A percentile compares a stretch with the other conserved stretches of the same genome.
Conservation (phyloP, 805 yeast species). For the Starmerella scarabaei region DNA sequence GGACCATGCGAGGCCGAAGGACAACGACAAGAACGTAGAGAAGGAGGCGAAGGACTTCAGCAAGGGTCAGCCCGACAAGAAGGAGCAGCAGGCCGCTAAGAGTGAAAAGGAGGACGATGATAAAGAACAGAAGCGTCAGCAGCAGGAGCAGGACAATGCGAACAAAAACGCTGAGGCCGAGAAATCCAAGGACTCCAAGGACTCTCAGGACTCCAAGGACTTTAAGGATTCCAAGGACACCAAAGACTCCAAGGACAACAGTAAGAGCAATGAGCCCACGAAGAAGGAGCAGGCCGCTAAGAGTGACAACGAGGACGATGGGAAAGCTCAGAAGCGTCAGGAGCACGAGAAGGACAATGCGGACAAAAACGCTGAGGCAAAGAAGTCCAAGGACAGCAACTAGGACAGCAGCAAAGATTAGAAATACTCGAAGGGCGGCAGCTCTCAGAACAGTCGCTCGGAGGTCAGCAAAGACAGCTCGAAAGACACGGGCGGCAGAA, state of each 20-base stretch:
- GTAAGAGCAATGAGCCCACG: neutral
- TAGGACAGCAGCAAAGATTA: no score
- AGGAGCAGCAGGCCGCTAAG: neutral
- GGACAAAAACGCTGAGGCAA: neutral
- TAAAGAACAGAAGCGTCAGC: neutral
- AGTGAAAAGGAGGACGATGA: neutral
- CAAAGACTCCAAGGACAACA: no score
- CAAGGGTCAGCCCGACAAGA: neutral
- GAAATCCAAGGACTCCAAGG: no score
- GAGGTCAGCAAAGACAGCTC: no score
- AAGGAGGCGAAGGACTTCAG: neutral
- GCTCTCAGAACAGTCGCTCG: no score
- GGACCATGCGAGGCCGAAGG: neutral
- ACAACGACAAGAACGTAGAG: neutral
- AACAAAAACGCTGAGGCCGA: neutral
- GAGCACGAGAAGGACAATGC: neutral
- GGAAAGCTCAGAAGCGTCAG: no score
- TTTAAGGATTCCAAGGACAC: no score
- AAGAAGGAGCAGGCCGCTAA: neutral
- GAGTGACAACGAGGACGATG: no score
- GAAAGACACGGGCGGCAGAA: no score
- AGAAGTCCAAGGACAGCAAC: no score
- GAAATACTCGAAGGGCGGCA: no score
- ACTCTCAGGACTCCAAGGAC: no score
- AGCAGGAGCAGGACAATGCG: neutral